phyloP scores from a whole-genome alignment of 2,329 filamentous ascomycete species.

The Penicillium griseofulvum region DNA sequence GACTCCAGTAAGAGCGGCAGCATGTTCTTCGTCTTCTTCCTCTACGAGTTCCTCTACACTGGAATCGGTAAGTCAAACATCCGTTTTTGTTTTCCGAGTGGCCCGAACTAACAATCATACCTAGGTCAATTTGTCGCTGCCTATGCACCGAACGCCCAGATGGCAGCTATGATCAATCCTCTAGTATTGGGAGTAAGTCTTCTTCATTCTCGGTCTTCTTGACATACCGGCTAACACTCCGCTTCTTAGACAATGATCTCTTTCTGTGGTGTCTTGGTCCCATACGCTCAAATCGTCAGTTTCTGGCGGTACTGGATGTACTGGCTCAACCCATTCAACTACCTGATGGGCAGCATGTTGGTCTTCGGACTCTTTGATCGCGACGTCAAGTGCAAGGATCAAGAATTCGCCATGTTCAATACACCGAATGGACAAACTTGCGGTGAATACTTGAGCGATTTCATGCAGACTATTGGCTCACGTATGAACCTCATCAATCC shows the following conservation, averaged over 20 bases:
- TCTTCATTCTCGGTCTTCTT: neutral
- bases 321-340: constrained; percentile 33
- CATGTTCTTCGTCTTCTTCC: constrained; percentile 68
- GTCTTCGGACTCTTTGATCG: constrained; percentile 27
- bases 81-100: too few species aligned
- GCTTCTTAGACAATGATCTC: constrained; percentile 23
- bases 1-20: constrained; percentile 36
- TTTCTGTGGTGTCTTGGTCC: constrained; percentile 33
- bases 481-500: constrained; percentile 59
- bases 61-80: constrained; percentile 53
- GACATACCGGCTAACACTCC: neutral
- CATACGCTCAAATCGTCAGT: constrained; percentile 29
- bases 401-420: constrained; percentile 28
- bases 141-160: constrained; percentile 64
- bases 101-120: neutral
- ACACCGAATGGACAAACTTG: constrained; percentile 52
- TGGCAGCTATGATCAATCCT: constrained; percentile 71
- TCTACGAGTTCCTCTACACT: constrained; percentile 70
- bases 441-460: constrained; percentile 55
- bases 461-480: constrained; percentile 48
- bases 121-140: constrained; percentile 70
- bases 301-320: constrained; percentile 37
- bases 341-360: constrained; percentile 31
- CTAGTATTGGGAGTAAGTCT: constrained; percentile 58
- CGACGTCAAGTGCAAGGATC: constrained; percentile 23